Conservation (phyloP, 2,329 filamentous ascomycete genomes). For the Fusarium dimerum region DNA sequence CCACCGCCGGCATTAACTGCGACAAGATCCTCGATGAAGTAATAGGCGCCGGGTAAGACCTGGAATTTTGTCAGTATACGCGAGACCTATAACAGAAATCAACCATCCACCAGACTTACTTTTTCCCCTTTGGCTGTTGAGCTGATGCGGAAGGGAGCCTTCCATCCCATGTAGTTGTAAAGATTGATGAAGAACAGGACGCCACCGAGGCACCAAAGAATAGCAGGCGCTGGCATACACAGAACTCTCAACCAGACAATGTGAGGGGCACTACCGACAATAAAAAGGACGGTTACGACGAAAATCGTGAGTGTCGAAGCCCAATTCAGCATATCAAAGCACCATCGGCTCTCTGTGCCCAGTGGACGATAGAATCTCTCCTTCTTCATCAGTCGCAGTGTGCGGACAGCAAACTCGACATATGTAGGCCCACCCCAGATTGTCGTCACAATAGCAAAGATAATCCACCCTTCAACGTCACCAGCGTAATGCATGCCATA, state of each 20-base stretch:
- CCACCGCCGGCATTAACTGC: constrained; percentile 65
- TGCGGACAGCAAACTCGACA: constrained; percentile 52
- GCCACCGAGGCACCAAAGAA: constrained; percentile 49
- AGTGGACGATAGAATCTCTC: constrained; percentile 52
- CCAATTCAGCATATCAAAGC: constrained; percentile 51
- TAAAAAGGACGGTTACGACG: constrained; percentile 50
- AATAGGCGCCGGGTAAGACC: constrained; percentile 63
- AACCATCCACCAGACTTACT: constrained; percentile 21
- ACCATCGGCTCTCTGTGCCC: constrained; percentile 48
- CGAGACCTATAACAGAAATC: fast-evolving
- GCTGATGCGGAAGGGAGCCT: constrained; percentile 62
- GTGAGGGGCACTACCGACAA: constrained; percentile 53
- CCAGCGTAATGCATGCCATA: constrained; percentile 49
- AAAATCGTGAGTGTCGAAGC: constrained; percentile 49
- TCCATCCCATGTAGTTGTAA: constrained; percentile 39
- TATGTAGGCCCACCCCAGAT: constrained; percentile 59
- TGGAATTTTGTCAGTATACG: constrained; percentile 31
- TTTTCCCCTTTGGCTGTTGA: constrained; percentile 59
- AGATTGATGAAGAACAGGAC: constrained; percentile 41
- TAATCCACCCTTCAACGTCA: constrained; percentile 41
- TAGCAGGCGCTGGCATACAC: constrained; percentile 52
- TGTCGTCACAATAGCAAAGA: constrained; percentile 55
- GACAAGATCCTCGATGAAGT: constrained; percentile 67
- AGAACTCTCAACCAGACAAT: constrained; percentile 50
- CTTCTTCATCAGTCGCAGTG: constrained; percentile 49